Conservation (phyloP, 2,329 filamentous ascomycete genomes). For the Coniochaeta sp. region DNA sequence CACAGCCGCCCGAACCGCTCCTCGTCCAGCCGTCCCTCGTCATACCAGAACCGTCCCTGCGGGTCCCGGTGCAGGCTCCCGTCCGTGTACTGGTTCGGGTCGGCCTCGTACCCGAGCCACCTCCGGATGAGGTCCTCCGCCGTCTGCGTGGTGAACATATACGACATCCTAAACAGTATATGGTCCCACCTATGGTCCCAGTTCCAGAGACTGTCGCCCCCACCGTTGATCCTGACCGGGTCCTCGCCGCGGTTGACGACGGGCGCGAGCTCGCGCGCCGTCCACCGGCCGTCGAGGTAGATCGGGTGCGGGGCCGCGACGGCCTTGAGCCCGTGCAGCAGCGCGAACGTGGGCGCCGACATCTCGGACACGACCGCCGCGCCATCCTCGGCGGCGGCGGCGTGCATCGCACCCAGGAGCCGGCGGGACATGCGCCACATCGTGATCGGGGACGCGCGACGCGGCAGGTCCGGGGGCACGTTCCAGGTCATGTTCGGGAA, state of each 20-base stretch:
- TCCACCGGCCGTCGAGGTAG: constrained; percentile 68
- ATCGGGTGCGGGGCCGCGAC: constrained; percentile 71
- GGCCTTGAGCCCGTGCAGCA: constrained; percentile 70
- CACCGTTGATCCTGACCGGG: constrained; percentile 42
- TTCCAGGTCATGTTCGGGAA: constrained; percentile 59
- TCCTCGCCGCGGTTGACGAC: constrained; percentile 47
- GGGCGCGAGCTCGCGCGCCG: constrained; percentile 38
- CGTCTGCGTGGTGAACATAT: constrained; percentile 4
- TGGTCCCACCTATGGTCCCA: constrained; percentile 31
- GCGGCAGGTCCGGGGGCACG: constrained; percentile 48
- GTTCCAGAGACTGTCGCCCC: constrained; percentile 45
- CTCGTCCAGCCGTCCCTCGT: constrained; percentile 45
- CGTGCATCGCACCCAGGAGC: constrained; percentile 67
- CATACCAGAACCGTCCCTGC: constrained; percentile 3
- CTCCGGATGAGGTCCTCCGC: constrained; percentile 1
- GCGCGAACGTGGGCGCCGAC: constrained; percentile 63
- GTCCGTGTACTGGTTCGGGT: constrained; percentile 1
- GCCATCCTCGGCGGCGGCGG: constrained; percentile 57
- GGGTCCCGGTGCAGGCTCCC: constrained; percentile 3
- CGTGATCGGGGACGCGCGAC: constrained; percentile 67
- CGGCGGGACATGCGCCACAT: constrained; percentile 65
- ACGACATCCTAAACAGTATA: constrained; percentile 1
- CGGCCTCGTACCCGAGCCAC: background rate
- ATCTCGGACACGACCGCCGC: constrained; percentile 74
- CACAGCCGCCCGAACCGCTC: constrained; percentile 44